Base-by-base conservation (phyloP, 768 basidiomycete genomes). In the Galerina sulciceps region DNA sequence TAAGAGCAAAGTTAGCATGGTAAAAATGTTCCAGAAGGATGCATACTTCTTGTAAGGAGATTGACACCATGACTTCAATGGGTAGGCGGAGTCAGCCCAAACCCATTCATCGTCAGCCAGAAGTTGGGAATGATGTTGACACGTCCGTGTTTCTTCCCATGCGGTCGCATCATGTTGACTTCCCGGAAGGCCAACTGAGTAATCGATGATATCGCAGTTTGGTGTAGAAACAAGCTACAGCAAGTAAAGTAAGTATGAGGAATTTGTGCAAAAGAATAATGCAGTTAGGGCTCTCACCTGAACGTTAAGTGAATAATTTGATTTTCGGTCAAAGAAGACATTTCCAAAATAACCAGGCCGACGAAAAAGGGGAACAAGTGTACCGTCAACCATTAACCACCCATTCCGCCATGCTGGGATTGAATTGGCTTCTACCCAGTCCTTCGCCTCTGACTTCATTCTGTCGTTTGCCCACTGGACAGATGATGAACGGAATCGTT, bases 61-160 rank as follows among this genome's bases (percentile, higher is more conserved):
- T 36, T 57, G 55, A 55, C 55, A 64, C 62, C 62, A 63, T 26
- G 36, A 17, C 34, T 38, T 49, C 4, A 58, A 61, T 5, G 75
- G 71, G 62, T 78, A 78, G 10, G 76, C 74, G 14, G 76, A 76
- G 62, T 78, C 76, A 17, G 67, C 74, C 74, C 76, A 77, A 18
- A 76, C 63, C 26, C 53, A 76, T 42, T 76, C 75, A 3, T 58
- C 63, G 17, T 49, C 58, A 8, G 61, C 46, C 14, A 77, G 57
- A 6, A 77, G 38, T 0, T n/a, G 40, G 0, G 52, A 31, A 55
- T 69, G 69, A 11, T 74, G 55, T 34, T 67, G 62, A 26, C 35
- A 37, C 5, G 70, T 43, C 4, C 45, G 22, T 1, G 74, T 75
- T 9, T 66, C 34, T 35, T 67, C 38, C 63, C 62, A 78, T 10